Conservation (phyloP, 2,329 filamentous ascomycete genomes). For the Immersiporthe knoxdaviesiana region DNA sequence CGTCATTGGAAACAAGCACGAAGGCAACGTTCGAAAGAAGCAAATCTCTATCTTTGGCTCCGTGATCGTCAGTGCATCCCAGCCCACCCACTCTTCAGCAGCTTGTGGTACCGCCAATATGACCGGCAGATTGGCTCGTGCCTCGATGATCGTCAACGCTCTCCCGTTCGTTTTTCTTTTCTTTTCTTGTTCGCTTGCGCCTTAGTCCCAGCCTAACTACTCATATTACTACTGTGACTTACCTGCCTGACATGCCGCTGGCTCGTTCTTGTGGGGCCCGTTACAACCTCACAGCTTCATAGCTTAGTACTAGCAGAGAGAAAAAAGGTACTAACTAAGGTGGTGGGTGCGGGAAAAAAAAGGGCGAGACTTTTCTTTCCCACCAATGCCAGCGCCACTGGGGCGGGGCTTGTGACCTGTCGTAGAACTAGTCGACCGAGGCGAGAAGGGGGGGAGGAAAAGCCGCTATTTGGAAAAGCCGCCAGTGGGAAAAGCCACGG, state of each 20-base stretch:
- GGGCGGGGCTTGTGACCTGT: neutral
- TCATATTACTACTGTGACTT: no score
- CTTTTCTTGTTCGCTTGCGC: neutral
- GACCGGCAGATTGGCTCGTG: neutral
- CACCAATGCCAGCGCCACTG: neutral
- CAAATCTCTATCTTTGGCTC: neutral
- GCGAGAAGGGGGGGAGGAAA: neutral
- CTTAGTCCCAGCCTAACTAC: no score
- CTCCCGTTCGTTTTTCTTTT: neutral
- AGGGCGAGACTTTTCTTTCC: neutral
- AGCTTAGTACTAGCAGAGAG: no score
- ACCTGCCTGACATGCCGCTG: neutral
- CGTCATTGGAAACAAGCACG: no score
- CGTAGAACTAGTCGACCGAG: neutral
- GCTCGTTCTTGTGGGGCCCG: neutral
- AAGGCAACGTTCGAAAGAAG: neutral
- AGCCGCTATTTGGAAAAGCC: no score
- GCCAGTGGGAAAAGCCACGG: neutral
- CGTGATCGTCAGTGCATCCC: neutral
- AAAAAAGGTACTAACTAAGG: no score
- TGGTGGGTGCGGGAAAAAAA: neutral
- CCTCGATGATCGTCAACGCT: neutral
- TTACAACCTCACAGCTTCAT: neutral
- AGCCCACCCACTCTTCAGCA: neutral
- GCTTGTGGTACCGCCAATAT: neutral